Percentiles rank a stretch among this genome's conserved stretches.
Conservation (phyloP, 768 basidiomycete genomes). For the Tylopilus subfusipes region DNA sequence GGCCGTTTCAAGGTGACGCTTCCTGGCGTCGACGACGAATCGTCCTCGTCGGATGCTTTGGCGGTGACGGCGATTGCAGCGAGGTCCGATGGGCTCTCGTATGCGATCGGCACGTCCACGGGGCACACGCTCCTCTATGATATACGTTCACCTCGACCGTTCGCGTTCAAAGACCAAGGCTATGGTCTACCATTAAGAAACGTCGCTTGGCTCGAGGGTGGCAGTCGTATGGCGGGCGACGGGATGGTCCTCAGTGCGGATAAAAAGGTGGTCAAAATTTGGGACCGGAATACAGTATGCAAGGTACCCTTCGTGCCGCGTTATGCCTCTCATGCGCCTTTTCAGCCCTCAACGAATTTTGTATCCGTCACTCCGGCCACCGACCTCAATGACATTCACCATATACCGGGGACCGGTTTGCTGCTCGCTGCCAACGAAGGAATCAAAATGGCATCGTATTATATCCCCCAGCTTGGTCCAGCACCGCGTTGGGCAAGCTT, state of each 20-base stretch:
- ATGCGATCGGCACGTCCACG: conserved; percentile 92
- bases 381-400: conserved; percentile 88
- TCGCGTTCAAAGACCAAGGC: conserved; percentile 93
- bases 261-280: conserved; percentile 96
- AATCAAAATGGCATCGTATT: conserved; percentile 93
- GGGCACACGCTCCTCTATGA: conserved; percentile 96
- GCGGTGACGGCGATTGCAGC: conserved; percentile 83
- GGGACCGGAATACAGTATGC: conserved; percentile 82
- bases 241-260: conserved; percentile 90
- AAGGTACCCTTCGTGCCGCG: not conserved
- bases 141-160: conserved; percentile 77
- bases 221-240: conserved; percentile 77
- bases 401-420: conserved; percentile 84
- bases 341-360: conserved; percentile 80
- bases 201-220: conserved; percentile 88
- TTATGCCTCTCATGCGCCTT: not conserved
- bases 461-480: conserved; percentile 93
- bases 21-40: conserved; percentile 34
- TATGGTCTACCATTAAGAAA: conserved; percentile 88
- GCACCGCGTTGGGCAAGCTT: conserved; percentile 97
- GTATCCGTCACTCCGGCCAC: conserved; percentile 87
- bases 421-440: conserved; percentile 93
- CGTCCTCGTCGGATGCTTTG: conserved; percentile 34
- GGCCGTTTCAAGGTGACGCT: conserved; percentile 29
- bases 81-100: conserved; percentile 83